Evolutionary conservation across 345 rosid species (phyloP).

Genomic region (Salix purpurea): DNA sequence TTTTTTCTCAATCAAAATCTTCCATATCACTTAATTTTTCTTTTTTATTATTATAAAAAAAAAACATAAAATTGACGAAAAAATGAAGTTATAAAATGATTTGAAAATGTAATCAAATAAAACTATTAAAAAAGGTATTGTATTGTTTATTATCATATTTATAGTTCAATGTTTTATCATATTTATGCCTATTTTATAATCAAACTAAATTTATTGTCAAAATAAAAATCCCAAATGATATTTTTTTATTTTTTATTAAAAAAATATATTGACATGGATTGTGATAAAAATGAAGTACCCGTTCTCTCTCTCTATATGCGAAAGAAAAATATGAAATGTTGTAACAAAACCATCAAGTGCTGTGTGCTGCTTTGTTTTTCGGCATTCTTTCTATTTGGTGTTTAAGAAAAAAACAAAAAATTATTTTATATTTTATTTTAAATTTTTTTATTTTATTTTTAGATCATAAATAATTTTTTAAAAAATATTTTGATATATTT

Average conservation of each 20-base stretch:
- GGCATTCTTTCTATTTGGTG: too few relatives aligned
- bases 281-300: neutral
- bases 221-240: neutral
- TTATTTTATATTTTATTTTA: too few relatives aligned
- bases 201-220: neutral
- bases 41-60: neutral
- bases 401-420: too few relatives aligned
- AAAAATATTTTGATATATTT: too few relatives aligned
- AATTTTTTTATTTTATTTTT: too few relatives aligned
- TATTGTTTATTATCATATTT: neutral
- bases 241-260: neutral
- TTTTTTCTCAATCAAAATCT: neutral
- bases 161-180: neutral
- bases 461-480: too few relatives aligned
- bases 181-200: neutral
- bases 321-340: neutral
- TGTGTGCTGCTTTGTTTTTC: too few relatives aligned
- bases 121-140: neutral
- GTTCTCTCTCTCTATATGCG: fast-evolving
- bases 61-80: neutral
- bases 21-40: neutral
- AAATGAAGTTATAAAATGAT: neutral
- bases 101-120: neutral
- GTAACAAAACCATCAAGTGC: too few relatives aligned
- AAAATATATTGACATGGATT: neutral